Conservation (phyloP, 2,329 filamentous ascomycete species). For the Claviceps purpurea region DNA sequence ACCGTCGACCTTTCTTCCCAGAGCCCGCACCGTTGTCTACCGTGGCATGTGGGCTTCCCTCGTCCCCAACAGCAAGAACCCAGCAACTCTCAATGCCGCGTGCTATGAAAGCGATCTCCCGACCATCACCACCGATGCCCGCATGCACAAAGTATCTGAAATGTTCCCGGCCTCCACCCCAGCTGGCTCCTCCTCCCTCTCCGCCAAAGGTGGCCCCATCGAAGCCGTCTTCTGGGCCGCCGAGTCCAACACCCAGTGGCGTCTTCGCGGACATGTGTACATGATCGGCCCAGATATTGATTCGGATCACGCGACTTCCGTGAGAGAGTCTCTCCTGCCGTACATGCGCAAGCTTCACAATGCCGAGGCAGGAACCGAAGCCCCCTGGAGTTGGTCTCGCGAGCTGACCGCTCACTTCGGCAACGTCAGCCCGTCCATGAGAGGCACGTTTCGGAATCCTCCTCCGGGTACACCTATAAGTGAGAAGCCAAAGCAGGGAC, state of each 20-base stretch:
- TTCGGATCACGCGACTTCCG: constrained; percentile 25
- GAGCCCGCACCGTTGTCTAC: constrained; percentile 69
- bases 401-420: constrained; percentile 85
- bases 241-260: constrained; percentile 66
- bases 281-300: constrained; percentile 59
- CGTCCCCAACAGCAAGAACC: constrained; percentile 58
- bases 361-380: constrained; percentile 11
- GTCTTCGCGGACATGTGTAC: constrained; percentile 63
- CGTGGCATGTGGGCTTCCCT: constrained; percentile 72
- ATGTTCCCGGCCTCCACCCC: constrained; percentile 38
- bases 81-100: constrained; percentile 55
- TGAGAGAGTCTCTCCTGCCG: constrained; percentile 44
- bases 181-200: constrained; percentile 15
- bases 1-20: constrained; percentile 25
- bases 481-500: constrained; percentile 28
- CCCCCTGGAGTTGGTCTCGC: constrained; percentile 60
- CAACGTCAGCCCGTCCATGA: constrained; percentile 69
- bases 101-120: constrained; percentile 63
- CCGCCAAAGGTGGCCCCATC: constrained; percentile 53
- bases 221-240: constrained; percentile 77
- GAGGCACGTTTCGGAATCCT: constrained; percentile 63
- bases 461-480: constrained; percentile 50
- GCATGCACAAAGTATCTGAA: constrained; percentile 74
- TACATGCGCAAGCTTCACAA: constrained; percentile 42
- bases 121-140: constrained; percentile 74